A percentile compares a stretch with the other conserved stretches of the same genome.
Conservation (phyloP, 768 basidiomycete genomes). For the Peribolospora baueri region DNA sequence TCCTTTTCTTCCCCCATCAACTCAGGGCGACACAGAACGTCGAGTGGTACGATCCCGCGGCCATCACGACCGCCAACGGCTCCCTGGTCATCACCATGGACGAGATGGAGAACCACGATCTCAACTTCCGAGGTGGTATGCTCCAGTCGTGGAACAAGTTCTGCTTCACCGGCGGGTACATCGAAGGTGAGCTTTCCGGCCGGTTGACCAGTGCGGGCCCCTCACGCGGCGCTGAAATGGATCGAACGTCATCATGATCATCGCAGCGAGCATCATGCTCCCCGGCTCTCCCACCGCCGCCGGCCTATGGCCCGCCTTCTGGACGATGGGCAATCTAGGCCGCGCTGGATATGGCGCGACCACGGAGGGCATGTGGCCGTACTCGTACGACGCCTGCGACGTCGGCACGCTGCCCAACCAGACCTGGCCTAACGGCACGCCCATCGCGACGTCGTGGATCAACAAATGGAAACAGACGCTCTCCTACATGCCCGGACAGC, state of each 20-base stretch:
- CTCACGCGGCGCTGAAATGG: neutral
- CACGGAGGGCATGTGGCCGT: constrained; percentile 52
- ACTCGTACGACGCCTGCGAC: constrained; percentile 63
- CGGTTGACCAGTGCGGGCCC: neutral
- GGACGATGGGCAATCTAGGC: constrained; percentile 68
- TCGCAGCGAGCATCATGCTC: constrained; percentile 29
- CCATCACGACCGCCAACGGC: constrained; percentile 20
- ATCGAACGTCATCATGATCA: neutral
- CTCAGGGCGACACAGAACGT: neutral
- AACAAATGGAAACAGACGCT: constrained; percentile 22
- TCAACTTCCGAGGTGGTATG: constrained; percentile 39
- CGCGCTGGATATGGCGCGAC: constrained; percentile 73
- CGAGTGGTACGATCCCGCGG: constrained; percentile 20
- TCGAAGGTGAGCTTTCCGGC: constrained; percentile 28
- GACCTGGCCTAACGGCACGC: constrained; percentile 28
- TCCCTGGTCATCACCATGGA: constrained; percentile 15
- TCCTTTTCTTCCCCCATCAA: neutral
- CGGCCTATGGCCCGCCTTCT: constrained; percentile 75
- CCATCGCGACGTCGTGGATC: constrained; percentile 20
- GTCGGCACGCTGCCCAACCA: constrained; percentile 66
- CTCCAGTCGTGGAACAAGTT: constrained; percentile 74
- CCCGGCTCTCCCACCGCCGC: constrained; percentile 31
- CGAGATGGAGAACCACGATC: constrained; percentile 31
- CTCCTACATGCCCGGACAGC: constrained; percentile 48
- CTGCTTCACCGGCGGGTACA: constrained; percentile 74